Evolutionary conservation across 805 yeast genomes (phyloP).

Genomic region (Monosporozyma solicola): DNA sequence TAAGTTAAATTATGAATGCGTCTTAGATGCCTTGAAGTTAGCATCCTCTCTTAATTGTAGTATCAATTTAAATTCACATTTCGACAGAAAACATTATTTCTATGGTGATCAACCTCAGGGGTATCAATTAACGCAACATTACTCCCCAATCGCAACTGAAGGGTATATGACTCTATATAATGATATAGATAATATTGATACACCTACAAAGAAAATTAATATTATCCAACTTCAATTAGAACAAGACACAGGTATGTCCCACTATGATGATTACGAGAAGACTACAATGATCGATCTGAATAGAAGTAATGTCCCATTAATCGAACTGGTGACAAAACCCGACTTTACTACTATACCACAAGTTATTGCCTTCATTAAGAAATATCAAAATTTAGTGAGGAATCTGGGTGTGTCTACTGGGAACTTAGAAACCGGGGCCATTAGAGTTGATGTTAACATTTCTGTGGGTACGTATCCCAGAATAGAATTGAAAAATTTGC

Average conservation of each 20-base stretch:
- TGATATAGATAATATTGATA: slow-evolving; percentile 45
- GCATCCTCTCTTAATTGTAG: slow-evolving; percentile 60
- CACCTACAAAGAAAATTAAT: slow-evolving; percentile 39
- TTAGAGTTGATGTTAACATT: slow-evolving; percentile 92
- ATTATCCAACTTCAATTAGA: slow-evolving; percentile 84
- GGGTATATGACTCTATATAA: slow-evolving; percentile 48
- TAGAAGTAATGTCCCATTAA: slow-evolving; percentile 75
- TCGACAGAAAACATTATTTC: slow-evolving; percentile 93
- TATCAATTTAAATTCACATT: slow-evolving; percentile 49
- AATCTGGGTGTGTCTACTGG: slow-evolving; percentile 73
- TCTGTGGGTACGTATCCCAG: slow-evolving; percentile 64
- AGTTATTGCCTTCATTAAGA: slow-evolving; percentile 70
- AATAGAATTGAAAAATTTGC: slow-evolving; percentile 83
- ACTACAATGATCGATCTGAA: slow-evolving; percentile 61
- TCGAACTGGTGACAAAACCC: slow-evolving; percentile 88
- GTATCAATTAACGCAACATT: slow-evolving; percentile 89
- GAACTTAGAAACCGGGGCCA: slow-evolving; percentile 88
- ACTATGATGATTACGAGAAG: slow-evolving; percentile 35
- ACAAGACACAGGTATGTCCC: slow-evolving; percentile 87
- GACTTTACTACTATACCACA: slow-evolving; percentile 62
- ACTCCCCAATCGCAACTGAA: slow-evolving; percentile 62
- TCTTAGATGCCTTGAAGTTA: slow-evolving; percentile 60
- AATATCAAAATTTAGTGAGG: slow-evolving; percentile 63
- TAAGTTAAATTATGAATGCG: slow-evolving; percentile 60
- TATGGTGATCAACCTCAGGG: slow-evolving; percentile 96